These are phyloP conservation scores for Primulina tabacum DNA, from an alignment of 257 asterid species.

Conservation along the genomic window DNA sequence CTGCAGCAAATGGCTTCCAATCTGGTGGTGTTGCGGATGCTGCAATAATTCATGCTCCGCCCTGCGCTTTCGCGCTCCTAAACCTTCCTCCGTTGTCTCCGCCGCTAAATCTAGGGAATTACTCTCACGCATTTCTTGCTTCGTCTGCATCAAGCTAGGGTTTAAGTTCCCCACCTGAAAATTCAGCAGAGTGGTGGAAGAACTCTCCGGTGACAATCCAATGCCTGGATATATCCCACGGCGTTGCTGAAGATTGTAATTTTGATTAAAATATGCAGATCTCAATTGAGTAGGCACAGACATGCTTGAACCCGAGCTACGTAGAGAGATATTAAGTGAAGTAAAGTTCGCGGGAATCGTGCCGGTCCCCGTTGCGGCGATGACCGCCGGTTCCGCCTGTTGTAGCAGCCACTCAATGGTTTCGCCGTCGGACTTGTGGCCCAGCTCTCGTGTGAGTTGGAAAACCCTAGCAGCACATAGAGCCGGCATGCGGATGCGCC, in stretches of 20 bases:
- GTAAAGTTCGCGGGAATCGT: conserved; percentile 95
- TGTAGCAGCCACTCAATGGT: conserved; percentile 90
- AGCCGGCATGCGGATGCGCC: conserved; percentile 97
- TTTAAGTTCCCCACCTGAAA: conserved; percentile 52
- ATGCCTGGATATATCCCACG: conserved; percentile 55
- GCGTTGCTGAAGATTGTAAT: conserved; percentile 45
- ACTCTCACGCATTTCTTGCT: conserved; percentile 52
- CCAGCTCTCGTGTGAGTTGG: conserved; percentile 86
- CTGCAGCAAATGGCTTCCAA: conserved; percentile 72
- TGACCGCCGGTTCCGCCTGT: conserved; percentile 91
- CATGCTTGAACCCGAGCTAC: conserved; percentile 92
- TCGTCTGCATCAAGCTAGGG: conserved; percentile 55
- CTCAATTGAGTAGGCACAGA: conserved; percentile 86
- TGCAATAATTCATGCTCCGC: conserved; percentile 49
- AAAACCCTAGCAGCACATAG: conserved; percentile 97
- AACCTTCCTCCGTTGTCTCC: conserved; percentile 38
- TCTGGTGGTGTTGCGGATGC: conserved; percentile 54
- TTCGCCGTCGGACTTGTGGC: conserved; percentile 93
- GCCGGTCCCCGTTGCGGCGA: conserved; percentile 97
- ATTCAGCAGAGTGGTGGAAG: conserved; percentile 58
- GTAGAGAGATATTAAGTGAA: conserved; percentile 78
- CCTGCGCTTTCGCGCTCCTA: conserved; percentile 54
- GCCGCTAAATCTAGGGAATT: conserved; percentile 33
- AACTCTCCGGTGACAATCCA: conserved; percentile 56
- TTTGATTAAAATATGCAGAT: conserved; percentile 68